phyloP scores from a whole-genome alignment of 2,329 filamentous ascomycete genomes.

The Ascochyta lentis region DNA sequence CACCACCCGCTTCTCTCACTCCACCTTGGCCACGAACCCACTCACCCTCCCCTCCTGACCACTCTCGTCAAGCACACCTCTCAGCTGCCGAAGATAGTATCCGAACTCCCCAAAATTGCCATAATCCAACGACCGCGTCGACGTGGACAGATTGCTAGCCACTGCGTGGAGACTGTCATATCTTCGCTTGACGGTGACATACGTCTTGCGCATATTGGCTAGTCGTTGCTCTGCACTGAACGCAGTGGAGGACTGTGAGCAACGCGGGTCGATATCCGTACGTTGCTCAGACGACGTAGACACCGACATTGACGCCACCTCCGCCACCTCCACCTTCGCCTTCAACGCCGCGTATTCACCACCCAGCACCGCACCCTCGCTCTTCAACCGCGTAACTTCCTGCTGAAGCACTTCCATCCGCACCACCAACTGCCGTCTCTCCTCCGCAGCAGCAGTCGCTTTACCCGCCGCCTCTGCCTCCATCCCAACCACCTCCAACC shows the following conservation, averaged over 20 bases:
- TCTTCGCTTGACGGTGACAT: conserved; percentile 24
- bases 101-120: conserved; percentile 37
- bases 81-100: conserved; percentile 21
- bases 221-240: conserved; percentile 10
- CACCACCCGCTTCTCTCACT: not conserved
- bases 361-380: not conserved
- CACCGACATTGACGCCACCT: no score
- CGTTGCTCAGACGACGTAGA: no score
- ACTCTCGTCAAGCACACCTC: conserved; percentile 18
- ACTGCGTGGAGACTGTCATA: conserved; percentile 25
- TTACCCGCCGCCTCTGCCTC: not conserved
- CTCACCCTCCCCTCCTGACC: not conserved
- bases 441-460: not conserved
- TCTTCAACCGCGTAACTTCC: not conserved
- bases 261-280: no score
- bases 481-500: not conserved
- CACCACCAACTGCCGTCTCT: not conserved
- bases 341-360: not conserved
- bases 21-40: not conserved
- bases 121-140: conserved; percentile 25
- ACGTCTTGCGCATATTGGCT: conserved; percentile 32
- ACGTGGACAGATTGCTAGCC: conserved; percentile 10
- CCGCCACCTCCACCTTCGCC: no score
- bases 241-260: not conserved
- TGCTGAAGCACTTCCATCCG: not conserved